Conservation (phyloP, 169 alveolate genomes). For the Perkinsus marinus region DNA sequence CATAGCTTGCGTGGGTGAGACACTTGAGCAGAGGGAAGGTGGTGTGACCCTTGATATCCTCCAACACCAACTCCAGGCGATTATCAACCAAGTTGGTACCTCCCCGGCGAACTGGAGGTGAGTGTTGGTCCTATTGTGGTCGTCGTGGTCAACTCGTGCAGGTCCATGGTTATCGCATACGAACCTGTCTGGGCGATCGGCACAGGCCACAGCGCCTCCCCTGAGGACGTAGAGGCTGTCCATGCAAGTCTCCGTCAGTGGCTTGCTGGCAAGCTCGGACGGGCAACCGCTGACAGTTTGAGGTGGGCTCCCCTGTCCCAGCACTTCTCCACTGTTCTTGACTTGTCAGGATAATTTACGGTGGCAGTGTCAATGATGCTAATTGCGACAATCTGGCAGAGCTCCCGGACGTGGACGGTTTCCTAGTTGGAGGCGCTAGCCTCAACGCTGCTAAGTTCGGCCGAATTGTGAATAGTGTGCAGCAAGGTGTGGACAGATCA, state of each 20-base stretch:
- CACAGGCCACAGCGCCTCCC: constrained; percentile 48
- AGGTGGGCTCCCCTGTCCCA: neutral
- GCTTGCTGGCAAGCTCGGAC: neutral
- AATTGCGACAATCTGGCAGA: constrained; percentile 80
- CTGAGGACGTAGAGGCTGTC: constrained; percentile 30
- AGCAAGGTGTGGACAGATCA: neutral
- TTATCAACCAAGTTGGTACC: constrained; percentile 5
- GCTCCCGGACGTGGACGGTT: constrained; percentile 90
- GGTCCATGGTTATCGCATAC: constrained; percentile 48
- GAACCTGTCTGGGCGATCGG: constrained; percentile 73
- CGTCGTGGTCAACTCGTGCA: neutral
- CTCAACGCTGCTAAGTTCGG: constrained; percentile 66
- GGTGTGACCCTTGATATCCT: constrained; percentile 78
- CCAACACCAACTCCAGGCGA: constrained; percentile 66
- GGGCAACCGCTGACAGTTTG: neutral
- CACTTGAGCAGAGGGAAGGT: constrained; percentile 79
- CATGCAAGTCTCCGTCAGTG: neutral
- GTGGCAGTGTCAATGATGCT: constrained; percentile 91
- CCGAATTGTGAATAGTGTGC: neutral
- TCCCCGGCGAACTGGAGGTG: constrained; percentile 1
- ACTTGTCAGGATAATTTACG: constrained; percentile 86
- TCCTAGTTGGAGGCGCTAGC: constrained; percentile 98
- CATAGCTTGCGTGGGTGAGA: constrained; percentile 90
- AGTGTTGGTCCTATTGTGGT: neutral
- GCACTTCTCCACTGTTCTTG: neutral